Evolutionary conservation across 129 eudicot species (phyloP).

Genomic region (Logfia minima): DNA sequence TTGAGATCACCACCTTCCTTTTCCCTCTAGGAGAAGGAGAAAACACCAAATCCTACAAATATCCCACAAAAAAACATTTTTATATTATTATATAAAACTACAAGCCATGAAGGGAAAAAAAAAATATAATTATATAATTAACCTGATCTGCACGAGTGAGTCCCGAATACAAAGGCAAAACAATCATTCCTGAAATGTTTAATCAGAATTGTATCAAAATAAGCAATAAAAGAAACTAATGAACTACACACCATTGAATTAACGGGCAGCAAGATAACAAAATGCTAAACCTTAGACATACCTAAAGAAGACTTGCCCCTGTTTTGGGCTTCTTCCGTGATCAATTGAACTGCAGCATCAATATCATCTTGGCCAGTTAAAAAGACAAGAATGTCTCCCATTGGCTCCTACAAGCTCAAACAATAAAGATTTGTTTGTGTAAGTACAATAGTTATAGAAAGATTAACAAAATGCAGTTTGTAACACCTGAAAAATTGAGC

Average conservation of each 20-base stretch:
- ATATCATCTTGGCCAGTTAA: conserved; percentile 99
- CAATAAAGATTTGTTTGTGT: background rate
- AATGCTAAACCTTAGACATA: conserved; percentile 19
- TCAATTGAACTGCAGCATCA: conserved; percentile 82
- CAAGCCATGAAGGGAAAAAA: background rate
- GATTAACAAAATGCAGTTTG: background rate
- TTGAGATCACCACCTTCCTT: conserved; percentile 91
- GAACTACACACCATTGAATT: background rate
- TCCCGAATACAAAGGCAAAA: conserved; percentile 94
- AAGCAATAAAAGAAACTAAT: conserved; percentile 11
- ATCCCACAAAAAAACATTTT: background rate
- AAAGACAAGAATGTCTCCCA: conserved; percentile 94
- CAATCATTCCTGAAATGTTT: conserved; percentile 60
- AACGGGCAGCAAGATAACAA: conserved; percentile 8
- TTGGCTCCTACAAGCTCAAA: conserved; percentile 54
- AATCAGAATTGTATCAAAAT: conserved; percentile 9
- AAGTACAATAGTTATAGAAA: background rate
- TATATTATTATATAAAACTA: background rate
- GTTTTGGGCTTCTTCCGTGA: conserved; percentile 72
- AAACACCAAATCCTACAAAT: conserved; percentile 81
- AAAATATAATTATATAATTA: background rate
- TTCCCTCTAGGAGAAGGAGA: conserved; percentile 95
- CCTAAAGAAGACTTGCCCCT: conserved; percentile 48
- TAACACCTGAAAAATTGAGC: no score
- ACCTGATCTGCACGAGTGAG: conserved; percentile 98